phyloP scores from a whole-genome alignment of 2,329 filamentous ascomycete species.

The Pseudogymnoascus sp. region DNA sequence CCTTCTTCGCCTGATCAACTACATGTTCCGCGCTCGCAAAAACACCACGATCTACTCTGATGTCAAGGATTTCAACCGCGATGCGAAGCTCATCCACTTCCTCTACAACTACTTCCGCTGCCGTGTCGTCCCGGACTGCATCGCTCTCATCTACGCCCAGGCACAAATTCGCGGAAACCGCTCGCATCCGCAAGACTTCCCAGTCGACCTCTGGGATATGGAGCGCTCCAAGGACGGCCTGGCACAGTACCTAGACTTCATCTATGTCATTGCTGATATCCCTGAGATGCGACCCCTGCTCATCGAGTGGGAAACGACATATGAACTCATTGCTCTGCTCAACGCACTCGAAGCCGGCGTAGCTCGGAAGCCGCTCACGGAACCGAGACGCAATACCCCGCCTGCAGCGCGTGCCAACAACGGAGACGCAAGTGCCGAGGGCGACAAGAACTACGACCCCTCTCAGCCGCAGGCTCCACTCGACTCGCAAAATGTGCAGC shows the following conservation, averaged over 20 bases:
- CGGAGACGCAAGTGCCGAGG: background rate
- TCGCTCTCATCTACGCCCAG: conserved; percentile 89
- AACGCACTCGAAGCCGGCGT: conserved; percentile 83
- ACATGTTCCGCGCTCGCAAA: conserved; percentile 65
- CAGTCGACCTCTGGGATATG: conserved; percentile 95
- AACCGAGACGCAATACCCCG: conserved; percentile 27
- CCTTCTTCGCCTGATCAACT: conserved; percentile 80
- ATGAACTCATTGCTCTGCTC: conserved; percentile 79
- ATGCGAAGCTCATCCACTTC: conserved; percentile 67
- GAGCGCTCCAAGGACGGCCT: conserved; percentile 92
- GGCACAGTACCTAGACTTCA: conserved; percentile 88
- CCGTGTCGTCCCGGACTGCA: conserved; percentile 87
- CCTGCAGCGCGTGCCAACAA: conserved; percentile 32
- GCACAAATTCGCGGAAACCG: conserved; percentile 74
- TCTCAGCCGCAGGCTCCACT: conserved; percentile 8
- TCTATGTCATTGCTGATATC: conserved; percentile 81
- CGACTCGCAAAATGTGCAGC: conserved; percentile 26
- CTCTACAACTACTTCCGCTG: conserved; percentile 88
- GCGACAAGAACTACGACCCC: background rate
- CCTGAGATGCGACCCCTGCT: conserved; percentile 74
- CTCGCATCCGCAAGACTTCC: conserved; percentile 76
- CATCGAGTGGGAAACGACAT: conserved; percentile 84
- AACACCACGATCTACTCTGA: conserved; percentile 35
- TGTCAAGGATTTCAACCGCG: conserved; percentile 44
- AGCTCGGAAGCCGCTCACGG: conserved; percentile 65